These are phyloP conservation scores for Herpetomonas muscarum DNA, from an alignment of 208 protist species.

Conservation along the genomic window DNA sequence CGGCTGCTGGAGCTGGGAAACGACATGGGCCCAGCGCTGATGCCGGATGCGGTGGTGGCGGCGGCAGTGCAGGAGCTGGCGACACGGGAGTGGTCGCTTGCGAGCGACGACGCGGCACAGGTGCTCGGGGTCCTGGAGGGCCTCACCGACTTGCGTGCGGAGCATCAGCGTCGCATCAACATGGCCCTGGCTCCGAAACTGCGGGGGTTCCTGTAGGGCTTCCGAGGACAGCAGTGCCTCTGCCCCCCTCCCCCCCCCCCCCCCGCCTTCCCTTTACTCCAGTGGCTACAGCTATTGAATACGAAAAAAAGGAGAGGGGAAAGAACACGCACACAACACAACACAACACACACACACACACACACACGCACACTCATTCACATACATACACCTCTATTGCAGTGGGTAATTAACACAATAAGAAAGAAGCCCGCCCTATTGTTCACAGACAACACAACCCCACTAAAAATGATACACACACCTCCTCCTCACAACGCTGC, in stretches of 20 bases:
- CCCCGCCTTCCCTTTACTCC: background rate
- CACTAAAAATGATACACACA: too few relatives aligned
- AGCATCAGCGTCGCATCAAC: conserved; percentile 50
- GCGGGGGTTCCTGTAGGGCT: conserved; percentile 21
- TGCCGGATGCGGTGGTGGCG: conserved; percentile 60
- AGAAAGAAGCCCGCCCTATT: background rate
- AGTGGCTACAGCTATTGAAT: too few relatives aligned
- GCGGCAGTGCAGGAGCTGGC: conserved; percentile 63
- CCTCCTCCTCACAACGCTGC: too few relatives aligned
- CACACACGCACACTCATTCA: conserved; percentile 1
- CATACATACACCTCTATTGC: background rate
- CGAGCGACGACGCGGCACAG: conserved; percentile 22
- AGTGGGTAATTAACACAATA: background rate
- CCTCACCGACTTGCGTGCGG: conserved; percentile 45
- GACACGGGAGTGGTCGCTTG: conserved; percentile 26
- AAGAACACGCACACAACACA: too few relatives aligned
- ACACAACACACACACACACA: background rate
- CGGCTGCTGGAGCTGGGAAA: conserved; percentile 55
- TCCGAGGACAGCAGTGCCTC: background rate
- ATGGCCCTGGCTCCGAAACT: conserved; percentile 51
- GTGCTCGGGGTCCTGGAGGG: conserved; percentile 30
- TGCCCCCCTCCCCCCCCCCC: background rate
- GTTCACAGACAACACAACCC: background rate
- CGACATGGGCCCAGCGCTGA: conserved; percentile 34
- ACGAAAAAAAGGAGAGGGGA: too few relatives aligned